These are phyloP conservation scores for Saccharomycopsis olivae DNA, from an alignment of 805 yeast genomes.

Conservation along the genomic window DNA sequence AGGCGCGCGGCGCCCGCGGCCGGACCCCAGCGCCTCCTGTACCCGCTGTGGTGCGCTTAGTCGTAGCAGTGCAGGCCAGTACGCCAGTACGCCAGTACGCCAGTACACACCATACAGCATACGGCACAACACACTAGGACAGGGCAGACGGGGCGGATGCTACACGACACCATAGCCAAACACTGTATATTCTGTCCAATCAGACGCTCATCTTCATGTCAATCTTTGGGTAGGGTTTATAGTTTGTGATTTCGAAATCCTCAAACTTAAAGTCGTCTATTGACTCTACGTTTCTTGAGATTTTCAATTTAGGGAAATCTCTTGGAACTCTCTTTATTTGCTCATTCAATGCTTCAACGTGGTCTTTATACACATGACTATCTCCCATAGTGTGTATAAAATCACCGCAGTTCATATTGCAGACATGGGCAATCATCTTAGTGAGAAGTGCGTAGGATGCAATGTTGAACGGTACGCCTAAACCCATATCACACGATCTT, in stretches of 20 bases:
- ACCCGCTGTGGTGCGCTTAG: too few relatives aligned
- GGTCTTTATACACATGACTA: conserved; percentile 90
- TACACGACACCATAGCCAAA: not conserved
- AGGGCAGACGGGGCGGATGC: too few relatives aligned
- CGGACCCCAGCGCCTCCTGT: too few relatives aligned
- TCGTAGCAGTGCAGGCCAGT: too few relatives aligned
- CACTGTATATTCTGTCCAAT: not conserved
- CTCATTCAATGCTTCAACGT: conserved; percentile 78
- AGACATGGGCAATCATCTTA: conserved; percentile 91
- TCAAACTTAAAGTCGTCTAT: conserved; percentile 87
- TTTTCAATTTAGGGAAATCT: conserved; percentile 66
- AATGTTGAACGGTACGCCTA: conserved; percentile 98
- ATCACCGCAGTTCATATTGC: conserved; percentile 91
- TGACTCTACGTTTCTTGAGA: conserved; percentile 52
- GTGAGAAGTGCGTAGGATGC: conserved; percentile 93
- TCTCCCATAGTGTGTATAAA: conserved; percentile 95
- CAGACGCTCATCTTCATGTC: conserved; percentile 97
- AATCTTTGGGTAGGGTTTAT: conserved; percentile 73
- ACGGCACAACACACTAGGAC: too few relatives aligned
- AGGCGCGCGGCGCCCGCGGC: too few relatives aligned
- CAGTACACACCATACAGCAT: too few relatives aligned
- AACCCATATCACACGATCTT: conserved; percentile 98
- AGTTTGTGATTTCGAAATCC: conserved; percentile 73
- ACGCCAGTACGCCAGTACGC: too few relatives aligned
- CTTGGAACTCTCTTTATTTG: conserved; percentile 72